Evolutionary conservation across 768 basidiomycete species (phyloP).

Genomic region (Mycena vitilis): DNA sequence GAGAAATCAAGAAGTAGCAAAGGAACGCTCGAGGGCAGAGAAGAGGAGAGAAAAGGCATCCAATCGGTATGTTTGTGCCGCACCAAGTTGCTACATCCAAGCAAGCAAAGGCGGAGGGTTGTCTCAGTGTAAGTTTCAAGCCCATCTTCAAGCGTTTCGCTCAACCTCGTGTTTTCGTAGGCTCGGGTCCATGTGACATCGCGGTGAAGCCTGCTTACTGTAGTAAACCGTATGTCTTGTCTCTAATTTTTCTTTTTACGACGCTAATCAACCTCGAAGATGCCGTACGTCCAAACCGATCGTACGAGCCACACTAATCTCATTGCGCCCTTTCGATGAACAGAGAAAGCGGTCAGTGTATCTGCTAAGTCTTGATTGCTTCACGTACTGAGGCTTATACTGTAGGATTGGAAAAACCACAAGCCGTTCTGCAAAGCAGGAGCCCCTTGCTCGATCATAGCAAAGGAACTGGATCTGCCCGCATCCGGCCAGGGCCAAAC

Average conservation of each 20-base stretch:
- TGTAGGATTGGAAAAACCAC: conserved; percentile 49
- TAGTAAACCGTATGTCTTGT: conserved; percentile 42
- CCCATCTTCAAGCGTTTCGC: neutral
- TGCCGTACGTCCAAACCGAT: neutral
- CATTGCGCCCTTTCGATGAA: neutral
- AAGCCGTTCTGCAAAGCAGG: conserved; percentile 49
- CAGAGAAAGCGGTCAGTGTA: conserved; percentile 17
- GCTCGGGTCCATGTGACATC: conserved; percentile 44
- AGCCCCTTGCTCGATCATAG: conserved; percentile 46
- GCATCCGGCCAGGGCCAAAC: conserved; percentile 28
- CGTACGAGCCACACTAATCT: neutral
- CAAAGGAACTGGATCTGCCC: conserved; percentile 32
- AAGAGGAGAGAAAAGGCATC: conserved; percentile 42
- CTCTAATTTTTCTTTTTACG: neutral
- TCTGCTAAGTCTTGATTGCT: neutral
- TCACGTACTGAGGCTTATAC: neutral
- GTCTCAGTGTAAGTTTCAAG: conserved; percentile 38
- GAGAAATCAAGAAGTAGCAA: conserved; percentile 35
- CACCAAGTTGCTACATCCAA: conserved; percentile 41
- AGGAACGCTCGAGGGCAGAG: conserved; percentile 36
- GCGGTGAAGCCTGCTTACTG: conserved; percentile 50
- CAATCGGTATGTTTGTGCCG: conserved; percentile 45
- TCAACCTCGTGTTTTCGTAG: conserved; percentile 22
- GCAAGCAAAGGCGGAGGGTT: conserved; percentile 43
- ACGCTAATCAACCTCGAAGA: conserved; percentile 1